Evolutionary conservation across 2,329 filamentous ascomycete species (phyloP).

Genomic region (Alternaria burnsii): DNA sequence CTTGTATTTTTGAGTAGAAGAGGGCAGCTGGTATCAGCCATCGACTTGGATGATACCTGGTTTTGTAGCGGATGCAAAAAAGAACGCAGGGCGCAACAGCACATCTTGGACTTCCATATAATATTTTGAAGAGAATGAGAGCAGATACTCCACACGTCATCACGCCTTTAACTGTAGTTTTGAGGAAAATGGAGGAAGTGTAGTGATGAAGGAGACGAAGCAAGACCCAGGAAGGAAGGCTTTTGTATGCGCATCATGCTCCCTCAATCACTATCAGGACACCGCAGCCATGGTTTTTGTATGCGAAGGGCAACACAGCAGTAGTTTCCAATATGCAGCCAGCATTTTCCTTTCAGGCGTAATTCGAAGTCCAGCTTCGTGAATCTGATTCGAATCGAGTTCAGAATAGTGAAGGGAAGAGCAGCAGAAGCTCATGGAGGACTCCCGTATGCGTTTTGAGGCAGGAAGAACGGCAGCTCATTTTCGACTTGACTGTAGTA

Average conservation of each 20-base stretch:
- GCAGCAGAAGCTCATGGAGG: background rate
- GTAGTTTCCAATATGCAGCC: rapidly evolving
- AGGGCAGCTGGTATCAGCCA: background rate
- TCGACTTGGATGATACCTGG: background rate
- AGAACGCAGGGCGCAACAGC: background rate
- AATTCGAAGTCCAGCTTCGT: rapidly evolving
- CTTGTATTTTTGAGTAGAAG: background rate
- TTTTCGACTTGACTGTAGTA: no score
- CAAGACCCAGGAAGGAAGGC: background rate
- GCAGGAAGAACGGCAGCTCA: background rate
- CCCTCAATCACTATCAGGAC: no score
- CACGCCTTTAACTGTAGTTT: background rate
- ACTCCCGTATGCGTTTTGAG: background rate
- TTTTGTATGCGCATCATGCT: background rate
- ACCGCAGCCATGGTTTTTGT: background rate
- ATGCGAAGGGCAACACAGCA: background rate
- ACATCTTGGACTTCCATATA: rapidly evolving
- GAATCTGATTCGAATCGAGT: background rate
- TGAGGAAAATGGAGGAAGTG: no score
- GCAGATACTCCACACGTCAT: background rate
- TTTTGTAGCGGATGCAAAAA: background rate
- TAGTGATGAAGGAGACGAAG: background rate
- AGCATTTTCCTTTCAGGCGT: rapidly evolving
- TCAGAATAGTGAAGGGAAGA: rapidly evolving
- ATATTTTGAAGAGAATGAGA: background rate